These are phyloP conservation scores for Penicillium coffeae DNA, from an alignment of 495 filamentous ascomycete species.

Conservation along the genomic window DNA sequence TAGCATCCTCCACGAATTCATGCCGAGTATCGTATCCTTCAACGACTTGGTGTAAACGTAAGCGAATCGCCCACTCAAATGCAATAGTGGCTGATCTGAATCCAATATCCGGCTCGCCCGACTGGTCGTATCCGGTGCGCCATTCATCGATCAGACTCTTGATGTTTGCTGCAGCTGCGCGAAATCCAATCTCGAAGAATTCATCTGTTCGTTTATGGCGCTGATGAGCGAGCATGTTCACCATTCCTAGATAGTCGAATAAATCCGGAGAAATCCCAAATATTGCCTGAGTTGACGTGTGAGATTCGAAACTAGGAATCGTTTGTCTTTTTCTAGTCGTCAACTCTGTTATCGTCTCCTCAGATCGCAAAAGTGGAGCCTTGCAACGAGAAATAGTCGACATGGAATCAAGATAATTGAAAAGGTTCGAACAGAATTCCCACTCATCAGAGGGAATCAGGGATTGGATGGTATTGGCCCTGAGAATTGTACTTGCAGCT, in stretches of 20 bases:
- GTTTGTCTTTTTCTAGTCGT: constrained; percentile 8
- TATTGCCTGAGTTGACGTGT: constrained; percentile 15
- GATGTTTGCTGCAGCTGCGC: constrained; percentile 22
- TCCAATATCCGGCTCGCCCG: constrained; percentile 8
- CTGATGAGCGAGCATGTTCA: constrained; percentile 28
- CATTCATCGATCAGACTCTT: constrained; percentile 20
- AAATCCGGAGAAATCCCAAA: constrained; percentile 22
- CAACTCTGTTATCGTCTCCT: constrained; percentile 16
- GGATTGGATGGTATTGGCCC: constrained; percentile 13
- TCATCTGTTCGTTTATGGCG: constrained; percentile 26
- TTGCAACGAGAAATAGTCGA: constrained; percentile 31
- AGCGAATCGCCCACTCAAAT: constrained; percentile 28
- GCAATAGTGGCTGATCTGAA: constrained; percentile 20
- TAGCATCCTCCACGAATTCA: constrained; percentile 16
- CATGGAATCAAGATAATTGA: constrained; percentile 31
- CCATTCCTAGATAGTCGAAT: constrained; percentile 25
- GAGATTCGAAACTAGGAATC: constrained; percentile 5
- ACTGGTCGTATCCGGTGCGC: constrained; percentile 11
- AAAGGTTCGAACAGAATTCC: constrained; percentile 23
- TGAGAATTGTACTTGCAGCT: constrained; percentile 25
- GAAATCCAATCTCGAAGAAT: constrained; percentile 29
- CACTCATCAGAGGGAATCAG: constrained; percentile 16
- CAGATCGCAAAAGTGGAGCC: constrained; percentile 20
- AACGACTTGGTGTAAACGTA: constrained; percentile 29
- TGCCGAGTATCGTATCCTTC: constrained; percentile 22